phyloP scores from a whole-genome alignment of 257 asterid genomes.

The Cynanchum wilfordii region DNA sequence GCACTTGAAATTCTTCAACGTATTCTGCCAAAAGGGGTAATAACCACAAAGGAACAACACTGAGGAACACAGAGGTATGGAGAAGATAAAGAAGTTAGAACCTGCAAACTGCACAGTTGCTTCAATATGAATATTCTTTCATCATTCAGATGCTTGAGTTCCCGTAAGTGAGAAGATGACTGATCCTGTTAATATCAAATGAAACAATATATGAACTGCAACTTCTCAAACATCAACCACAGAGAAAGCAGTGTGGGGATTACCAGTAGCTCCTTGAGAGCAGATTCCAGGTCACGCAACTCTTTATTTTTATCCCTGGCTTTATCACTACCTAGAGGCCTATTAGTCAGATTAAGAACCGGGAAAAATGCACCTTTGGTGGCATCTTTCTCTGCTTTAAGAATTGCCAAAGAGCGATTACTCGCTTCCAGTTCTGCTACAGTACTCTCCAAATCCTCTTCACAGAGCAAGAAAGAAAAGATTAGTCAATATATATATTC shows the following conservation, averaged over 20 bases:
- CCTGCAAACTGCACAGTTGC: constrained; percentile 76
- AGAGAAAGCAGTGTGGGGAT: constrained; percentile 15
- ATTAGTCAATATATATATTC: constrained; percentile 1
- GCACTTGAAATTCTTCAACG: constrained; percentile 58
- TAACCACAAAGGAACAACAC: neutral
- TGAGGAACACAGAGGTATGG: neutral
- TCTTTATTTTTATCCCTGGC: constrained; percentile 63
- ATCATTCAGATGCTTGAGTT: constrained; percentile 78
- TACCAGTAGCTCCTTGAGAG: constrained; percentile 78
- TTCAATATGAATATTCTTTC: constrained; percentile 69
- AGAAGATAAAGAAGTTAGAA: constrained; percentile 24
- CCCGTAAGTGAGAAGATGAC: constrained; percentile 52
- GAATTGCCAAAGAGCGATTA: constrained; percentile 58
- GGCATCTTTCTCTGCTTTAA: constrained; percentile 65
- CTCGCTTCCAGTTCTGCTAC: constrained; percentile 71
- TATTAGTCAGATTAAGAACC: constrained; percentile 48
- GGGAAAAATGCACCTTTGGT: constrained; percentile 53
- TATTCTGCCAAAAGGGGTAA: constrained; percentile 51
- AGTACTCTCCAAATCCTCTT: constrained; percentile 76
- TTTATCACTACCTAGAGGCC: constrained; percentile 46
- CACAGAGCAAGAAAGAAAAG: constrained; percentile 19
- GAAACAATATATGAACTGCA: constrained; percentile 2
- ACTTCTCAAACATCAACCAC: constrained; percentile 18
- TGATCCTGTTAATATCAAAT: constrained; percentile 43
- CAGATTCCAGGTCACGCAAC: constrained; percentile 71